phyloP scores from a whole-genome alignment of 2,329 filamentous ascomycete species.

The Hawksworthiomyces lignivorus region DNA sequence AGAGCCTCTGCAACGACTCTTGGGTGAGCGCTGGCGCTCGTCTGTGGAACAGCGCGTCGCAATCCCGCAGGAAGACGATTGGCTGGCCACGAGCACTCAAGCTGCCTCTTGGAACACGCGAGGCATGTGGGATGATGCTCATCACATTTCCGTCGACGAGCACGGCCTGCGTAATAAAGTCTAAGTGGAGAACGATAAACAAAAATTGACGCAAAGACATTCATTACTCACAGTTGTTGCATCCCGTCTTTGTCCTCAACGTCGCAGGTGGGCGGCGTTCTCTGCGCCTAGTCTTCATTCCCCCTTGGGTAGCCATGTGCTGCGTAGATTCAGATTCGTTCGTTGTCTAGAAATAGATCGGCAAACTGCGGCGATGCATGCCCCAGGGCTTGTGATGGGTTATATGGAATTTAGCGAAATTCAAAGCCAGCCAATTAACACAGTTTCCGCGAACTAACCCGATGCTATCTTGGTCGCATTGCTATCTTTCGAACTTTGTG shows the following conservation, averaged over 20 bases:
- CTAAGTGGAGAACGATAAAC: no score
- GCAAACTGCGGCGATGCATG: not conserved
- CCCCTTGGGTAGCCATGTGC: no score
- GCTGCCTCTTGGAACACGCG: not conserved
- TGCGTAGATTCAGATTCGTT: no score
- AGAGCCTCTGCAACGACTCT: not conserved
- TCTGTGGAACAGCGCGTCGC: no score
- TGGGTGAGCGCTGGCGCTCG: no score
- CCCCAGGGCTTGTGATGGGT: not conserved
- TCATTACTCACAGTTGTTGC: not conserved
- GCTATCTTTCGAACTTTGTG: not conserved
- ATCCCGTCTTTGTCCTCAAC: slow-evolving; percentile 1
- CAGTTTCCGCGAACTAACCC: slow-evolving; percentile 4
- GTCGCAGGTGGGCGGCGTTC: slow-evolving; percentile 2
- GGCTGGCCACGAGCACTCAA: not conserved
- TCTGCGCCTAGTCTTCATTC: not conserved
- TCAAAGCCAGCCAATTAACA: slow-evolving; percentile 1
- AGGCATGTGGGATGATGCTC: slow-evolving; percentile 3
- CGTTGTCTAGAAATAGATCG: no score
- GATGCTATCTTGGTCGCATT: not conserved
- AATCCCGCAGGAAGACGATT: no score
- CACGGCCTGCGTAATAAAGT: no score
- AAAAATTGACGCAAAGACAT: no score
- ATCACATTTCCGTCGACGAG: slow-evolving; percentile 1
- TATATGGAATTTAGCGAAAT: no score